A percentile compares a stretch with the other conserved stretches of the same genome.
These are phyloP conservation scores for Rhododendron mucronatum DNA, from an alignment of 148 eudicot genomes.

Conservation along the genomic window DNA sequence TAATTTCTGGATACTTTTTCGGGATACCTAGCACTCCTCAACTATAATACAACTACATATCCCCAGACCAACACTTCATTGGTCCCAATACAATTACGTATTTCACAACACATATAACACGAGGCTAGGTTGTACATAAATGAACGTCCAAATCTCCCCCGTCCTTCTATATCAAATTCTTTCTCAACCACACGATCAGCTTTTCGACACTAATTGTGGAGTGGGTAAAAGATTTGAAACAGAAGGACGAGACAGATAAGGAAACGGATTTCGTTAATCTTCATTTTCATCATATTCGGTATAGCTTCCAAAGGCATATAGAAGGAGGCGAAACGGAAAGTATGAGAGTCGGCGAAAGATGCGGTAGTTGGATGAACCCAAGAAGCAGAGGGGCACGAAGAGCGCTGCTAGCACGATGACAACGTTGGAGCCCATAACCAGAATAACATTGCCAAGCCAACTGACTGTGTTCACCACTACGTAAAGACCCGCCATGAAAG, in stretches of 20 bases:
- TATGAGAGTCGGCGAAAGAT: not conserved
- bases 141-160: not conserved
- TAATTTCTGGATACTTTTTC: too few relatives aligned
- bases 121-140: not conserved
- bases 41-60: too few relatives aligned
- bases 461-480: constrained; percentile 22
- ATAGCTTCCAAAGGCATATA: constrained; percentile 15
- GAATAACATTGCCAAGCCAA: constrained; percentile 36
- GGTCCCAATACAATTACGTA: not conserved
- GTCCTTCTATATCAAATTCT: not conserved
- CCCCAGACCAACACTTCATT: not conserved
- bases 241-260: not conserved
- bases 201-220: too few relatives aligned
- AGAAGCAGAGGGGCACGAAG: constrained; percentile 18
- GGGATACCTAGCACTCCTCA: too few relatives aligned
- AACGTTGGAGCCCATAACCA: constrained; percentile 29
- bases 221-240: not conserved
- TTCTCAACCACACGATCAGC: not conserved
- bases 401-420: constrained; percentile 15
- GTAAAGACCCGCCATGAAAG: constrained; percentile 42
- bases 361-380: not conserved
- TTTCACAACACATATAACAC: not conserved
- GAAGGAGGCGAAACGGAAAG: constrained; percentile 19
- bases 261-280: not conserved
- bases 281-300: not conserved